phyloP scores from a whole-genome alignment of 352 stramenopile species.

The Pythium phragmiticola region DNA sequence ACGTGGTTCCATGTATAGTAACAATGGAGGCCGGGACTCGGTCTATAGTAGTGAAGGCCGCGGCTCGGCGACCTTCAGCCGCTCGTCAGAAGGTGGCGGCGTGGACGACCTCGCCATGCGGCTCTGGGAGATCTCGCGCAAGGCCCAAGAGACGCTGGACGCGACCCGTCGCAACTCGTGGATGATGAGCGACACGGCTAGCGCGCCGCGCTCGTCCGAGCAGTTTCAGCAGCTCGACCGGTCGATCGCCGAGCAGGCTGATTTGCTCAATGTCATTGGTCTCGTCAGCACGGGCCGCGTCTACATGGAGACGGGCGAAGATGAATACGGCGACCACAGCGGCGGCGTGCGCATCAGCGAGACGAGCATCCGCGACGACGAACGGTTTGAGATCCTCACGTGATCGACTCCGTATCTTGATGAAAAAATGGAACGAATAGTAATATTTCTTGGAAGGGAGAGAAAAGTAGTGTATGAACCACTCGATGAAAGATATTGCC shows the following conservation, averaged over 20 bases:
- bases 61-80: constrained; percentile 3
- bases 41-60: constrained; percentile 6
- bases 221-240: constrained; percentile 71
- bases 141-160: constrained; percentile 62
- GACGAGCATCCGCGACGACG: constrained; percentile 48
- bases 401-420: constrained; percentile 16
- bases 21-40: constrained; percentile 1
- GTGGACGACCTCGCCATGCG: constrained; percentile 44
- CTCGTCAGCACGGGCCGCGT: constrained; percentile 72
- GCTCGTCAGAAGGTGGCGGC: constrained; percentile 7
- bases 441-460: background rate
- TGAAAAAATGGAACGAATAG: constrained; percentile 3
- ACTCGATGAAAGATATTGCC: too few species aligned
- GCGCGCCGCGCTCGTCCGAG: constrained; percentile 60
- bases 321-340: constrained; percentile 27
- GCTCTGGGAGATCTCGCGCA: constrained; percentile 63
- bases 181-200: constrained; percentile 79
- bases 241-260: constrained; percentile 70
- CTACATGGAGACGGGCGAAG: constrained; percentile 69
- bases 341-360: constrained; percentile 67
- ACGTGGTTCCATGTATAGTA: constrained; percentile 12
- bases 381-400: constrained; percentile 65
- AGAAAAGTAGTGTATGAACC: too few species aligned
- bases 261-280: constrained; percentile 74
- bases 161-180: constrained; percentile 67